A percentile compares a stretch with the other conserved stretches of the same genome.
Conservation (phyloP, 2,329 filamentous ascomycete species). For the Xylaria sp. region DNA sequence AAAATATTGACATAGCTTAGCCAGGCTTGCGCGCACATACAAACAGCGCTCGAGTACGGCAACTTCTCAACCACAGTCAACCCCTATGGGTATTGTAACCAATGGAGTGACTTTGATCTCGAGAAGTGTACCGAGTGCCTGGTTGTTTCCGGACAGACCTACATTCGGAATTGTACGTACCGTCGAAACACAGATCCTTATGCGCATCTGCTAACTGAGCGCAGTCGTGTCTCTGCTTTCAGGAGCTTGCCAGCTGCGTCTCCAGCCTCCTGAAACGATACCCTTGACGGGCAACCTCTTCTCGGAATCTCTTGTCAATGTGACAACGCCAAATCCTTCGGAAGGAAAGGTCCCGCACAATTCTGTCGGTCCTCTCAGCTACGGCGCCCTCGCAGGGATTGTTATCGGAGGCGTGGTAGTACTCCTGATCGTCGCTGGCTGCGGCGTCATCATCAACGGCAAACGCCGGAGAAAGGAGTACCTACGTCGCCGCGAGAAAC, state of each 20-base stretch:
- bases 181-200: not conserved
- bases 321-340: conserved; percentile 44
- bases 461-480: conserved; percentile 50
- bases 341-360: conserved; percentile 36
- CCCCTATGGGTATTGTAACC: conserved; percentile 50
- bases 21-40: conserved; percentile 47
- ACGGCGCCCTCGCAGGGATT: conserved; percentile 55
- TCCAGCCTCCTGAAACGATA: conserved; percentile 42
- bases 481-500: conserved; percentile 43
- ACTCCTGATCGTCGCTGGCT: conserved; percentile 45
- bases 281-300: conserved; percentile 50
- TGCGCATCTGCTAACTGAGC: conserved; percentile 10
- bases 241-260: conserved; percentile 51
- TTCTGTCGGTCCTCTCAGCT: conserved; percentile 42
- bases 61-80: conserved; percentile 43
- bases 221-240: conserved; percentile 39
- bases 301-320: conserved; percentile 41
- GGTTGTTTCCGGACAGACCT: conserved; percentile 33
- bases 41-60: conserved; percentile 43
- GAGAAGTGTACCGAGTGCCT: conserved; percentile 48
- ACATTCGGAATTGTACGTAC: conserved; percentile 50
- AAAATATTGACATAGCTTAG: conserved; percentile 35
- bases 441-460: conserved; percentile 51
- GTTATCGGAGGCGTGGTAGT: conserved; percentile 47
- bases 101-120: conserved; percentile 39